A percentile compares a stretch with the other conserved stretches of the same genome.
Conservation (phyloP, 1,139 yeast species). For the Geotrichum australiense region DNA sequence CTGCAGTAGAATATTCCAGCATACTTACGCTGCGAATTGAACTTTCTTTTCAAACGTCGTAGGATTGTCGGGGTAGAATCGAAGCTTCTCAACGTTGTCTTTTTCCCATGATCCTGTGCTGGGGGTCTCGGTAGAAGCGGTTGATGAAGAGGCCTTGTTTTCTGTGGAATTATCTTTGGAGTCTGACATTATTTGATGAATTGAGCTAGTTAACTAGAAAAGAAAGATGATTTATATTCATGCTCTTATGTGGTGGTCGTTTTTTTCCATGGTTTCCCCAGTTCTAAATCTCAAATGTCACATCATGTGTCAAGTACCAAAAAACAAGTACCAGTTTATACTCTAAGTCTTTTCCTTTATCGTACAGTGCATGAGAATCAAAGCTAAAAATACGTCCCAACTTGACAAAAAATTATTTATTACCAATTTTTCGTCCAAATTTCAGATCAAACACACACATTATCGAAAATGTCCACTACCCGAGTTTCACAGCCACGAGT, state of each 20-base stretch:
- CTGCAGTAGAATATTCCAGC: background rate
- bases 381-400: too few relatives aligned
- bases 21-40: constrained; percentile 40
- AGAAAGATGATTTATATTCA: background rate
- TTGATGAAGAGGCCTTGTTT: background rate
- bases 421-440: too few relatives aligned
- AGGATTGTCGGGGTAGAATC: constrained; percentile 82
- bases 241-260: background rate
- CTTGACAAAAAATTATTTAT: too few relatives aligned
- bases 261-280: background rate
- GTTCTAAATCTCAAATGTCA: background rate
- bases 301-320: background rate
- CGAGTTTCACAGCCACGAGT: constrained; percentile 13
- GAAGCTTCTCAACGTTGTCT: constrained; percentile 19
- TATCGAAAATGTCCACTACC: constrained; percentile 16
- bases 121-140: constrained; percentile 3
- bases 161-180: background rate
- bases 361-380: too few relatives aligned
- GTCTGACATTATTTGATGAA: too few relatives aligned
- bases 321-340: background rate
- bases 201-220: too few relatives aligned
- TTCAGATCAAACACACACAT: too few relatives aligned
- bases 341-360: too few relatives aligned
- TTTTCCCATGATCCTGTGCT: constrained; percentile 2
- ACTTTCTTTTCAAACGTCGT: constrained; percentile 54